Evolutionary conservation across 2,329 filamentous ascomycete genomes (phyloP).

Genomic region (Didymellaceae sp.): DNA sequence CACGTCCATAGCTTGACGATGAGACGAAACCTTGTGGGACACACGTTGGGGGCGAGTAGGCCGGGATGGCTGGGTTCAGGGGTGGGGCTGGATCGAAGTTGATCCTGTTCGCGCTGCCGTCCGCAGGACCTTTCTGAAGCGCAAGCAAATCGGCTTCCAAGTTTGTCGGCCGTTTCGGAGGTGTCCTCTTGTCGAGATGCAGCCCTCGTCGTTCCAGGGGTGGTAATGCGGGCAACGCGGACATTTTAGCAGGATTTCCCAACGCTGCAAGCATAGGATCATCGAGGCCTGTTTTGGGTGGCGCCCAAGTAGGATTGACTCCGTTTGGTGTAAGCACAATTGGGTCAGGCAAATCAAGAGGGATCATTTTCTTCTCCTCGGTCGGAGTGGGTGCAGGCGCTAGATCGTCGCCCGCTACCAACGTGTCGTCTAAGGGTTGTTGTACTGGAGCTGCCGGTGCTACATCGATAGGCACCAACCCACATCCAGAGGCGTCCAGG

Average conservation of each 20-base stretch:
- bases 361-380: constrained; percentile 41
- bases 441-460: constrained; percentile 32
- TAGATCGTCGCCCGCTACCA: not conserved
- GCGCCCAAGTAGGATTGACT: constrained; percentile 22
- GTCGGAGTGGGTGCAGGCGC: constrained; percentile 19
- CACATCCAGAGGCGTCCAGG: constrained; percentile 52
- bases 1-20: constrained; percentile 52
- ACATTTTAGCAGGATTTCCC: constrained; percentile 20
- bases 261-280: constrained; percentile 18
- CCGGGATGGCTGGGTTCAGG: constrained; percentile 17
- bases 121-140: too few species aligned
- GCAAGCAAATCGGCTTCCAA: constrained; percentile 10
- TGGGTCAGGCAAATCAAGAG: constrained; percentile 38
- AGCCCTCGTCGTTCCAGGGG: constrained; percentile 32
- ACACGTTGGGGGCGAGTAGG: constrained; percentile 32
- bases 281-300: constrained; percentile 8
- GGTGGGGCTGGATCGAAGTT: constrained; percentile 5
- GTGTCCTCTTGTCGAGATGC: constrained; percentile 26
- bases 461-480: constrained; percentile 33
- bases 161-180: constrained; percentile 12
- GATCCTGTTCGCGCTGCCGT: constrained; percentile 1
- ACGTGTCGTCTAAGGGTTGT: constrained; percentile 1
- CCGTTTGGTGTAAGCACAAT: constrained; percentile 33
- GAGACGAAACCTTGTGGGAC: constrained; percentile 62
- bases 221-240: constrained; percentile 13